phyloP scores from a whole-genome alignment of 805 yeast species.

The Ogataea salicorniae region DNA sequence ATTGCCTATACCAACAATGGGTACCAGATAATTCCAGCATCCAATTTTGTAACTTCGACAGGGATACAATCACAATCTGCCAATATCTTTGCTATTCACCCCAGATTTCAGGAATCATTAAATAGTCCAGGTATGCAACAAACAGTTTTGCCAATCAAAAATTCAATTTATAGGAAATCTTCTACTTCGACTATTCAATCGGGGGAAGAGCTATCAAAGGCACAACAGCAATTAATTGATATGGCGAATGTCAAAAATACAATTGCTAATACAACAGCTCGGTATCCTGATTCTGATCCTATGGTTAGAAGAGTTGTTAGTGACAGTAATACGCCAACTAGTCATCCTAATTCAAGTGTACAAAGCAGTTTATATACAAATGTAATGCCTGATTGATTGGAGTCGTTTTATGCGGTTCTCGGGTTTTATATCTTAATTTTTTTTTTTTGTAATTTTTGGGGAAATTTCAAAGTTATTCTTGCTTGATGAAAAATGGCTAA shows the following conservation, averaged over 20 bases:
- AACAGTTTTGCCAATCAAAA: constrained; percentile 15
- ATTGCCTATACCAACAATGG: background rate
- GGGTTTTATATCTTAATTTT: too few relatives aligned
- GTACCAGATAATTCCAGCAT: background rate
- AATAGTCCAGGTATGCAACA: constrained; percentile 6
- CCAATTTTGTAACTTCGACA: too few relatives aligned
- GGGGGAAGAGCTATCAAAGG: constrained; percentile 15
- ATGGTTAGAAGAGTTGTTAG: background rate
- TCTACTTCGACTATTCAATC: constrained; percentile 20
- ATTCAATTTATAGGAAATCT: constrained; percentile 16
- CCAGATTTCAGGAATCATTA: constrained; percentile 12
- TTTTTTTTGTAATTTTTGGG: too few relatives aligned
- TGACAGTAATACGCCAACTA: too few relatives aligned
- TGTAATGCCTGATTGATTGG: too few relatives aligned
- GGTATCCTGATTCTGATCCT: constrained; percentile 17
- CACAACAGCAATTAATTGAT: constrained; percentile 13
- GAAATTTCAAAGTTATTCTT: too few relatives aligned
- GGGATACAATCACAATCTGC: background rate
- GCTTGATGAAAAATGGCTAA: too few relatives aligned
- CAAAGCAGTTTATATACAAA: too few relatives aligned
- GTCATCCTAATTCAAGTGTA: too few relatives aligned
- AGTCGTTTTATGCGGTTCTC: too few relatives aligned
- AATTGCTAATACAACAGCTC: constrained; percentile 17
- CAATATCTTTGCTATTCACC: constrained; percentile 13
- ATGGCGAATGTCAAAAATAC: constrained; percentile 19